Evolutionary conservation across 805 yeast species (phyloP), one percentile per base, ranked within the genome.

Genomic region (Diddensiella santjacobensis): DNA sequence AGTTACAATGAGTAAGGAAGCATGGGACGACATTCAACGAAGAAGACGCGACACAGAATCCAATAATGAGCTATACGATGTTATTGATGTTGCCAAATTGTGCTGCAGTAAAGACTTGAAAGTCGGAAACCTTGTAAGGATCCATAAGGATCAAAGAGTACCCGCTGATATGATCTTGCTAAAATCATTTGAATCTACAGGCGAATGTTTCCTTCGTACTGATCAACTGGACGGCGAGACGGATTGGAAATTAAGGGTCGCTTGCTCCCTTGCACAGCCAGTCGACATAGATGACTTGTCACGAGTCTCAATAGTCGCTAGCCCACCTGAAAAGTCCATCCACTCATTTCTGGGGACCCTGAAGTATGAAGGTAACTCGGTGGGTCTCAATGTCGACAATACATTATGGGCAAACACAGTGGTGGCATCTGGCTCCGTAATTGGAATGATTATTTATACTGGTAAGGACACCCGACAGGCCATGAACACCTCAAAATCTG

Each of bases 141-240:
- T 93, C 11, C 81, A 83, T 56, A 91, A 90, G 58, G 95, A 85
- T 60, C 80, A 78, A 49, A 78, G 99, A 47, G 79, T 93, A 1
- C 99, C 99, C 0, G 98, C 99, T 0, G 99, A 93, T 66, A 75
- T 89, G 80, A 71, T 93, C 4, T 67, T 93, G 22, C 68, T 93
- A 39, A 95, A 87, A 62, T 83, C 96, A 0, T 81, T 88, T 48
- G 96, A 87, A 62, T 67, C 71, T 2, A 62, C 73, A 2, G 97
- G 96, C 4, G 99, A 93, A 62, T 77, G 90, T 1, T 93, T 95
- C 60, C 87, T 93, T 55, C 86, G 95, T 59, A 93, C 99, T 0
- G 99, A 93, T 70, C 99, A 93, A 68, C 72, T 93, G 44, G 99
- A 93, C 66, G 99, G 99, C 62, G 99, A 93, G 66, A 93, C 99